phyloP scores from a whole-genome alignment of 2,329 filamentous ascomycete species.

The Ophiostoma sp. region DNA sequence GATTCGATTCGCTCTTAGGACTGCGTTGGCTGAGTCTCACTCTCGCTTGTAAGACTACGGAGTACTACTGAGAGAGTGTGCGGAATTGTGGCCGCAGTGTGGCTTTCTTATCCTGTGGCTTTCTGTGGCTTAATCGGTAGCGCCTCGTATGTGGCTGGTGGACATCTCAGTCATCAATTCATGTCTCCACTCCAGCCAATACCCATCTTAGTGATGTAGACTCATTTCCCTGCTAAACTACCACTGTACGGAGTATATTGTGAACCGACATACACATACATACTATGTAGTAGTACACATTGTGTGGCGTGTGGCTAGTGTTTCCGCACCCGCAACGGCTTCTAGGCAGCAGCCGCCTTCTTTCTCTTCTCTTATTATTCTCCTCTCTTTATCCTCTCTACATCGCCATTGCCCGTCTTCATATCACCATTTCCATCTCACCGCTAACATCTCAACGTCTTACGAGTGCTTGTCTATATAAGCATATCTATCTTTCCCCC shows the following conservation, averaged over 20 bases:
- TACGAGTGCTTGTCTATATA: neutral
- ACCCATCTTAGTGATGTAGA: too few relatives aligned
- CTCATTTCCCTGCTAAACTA: too few relatives aligned
- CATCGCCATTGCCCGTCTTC: neutral
- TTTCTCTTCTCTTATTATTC: neutral
- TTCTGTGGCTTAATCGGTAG: neutral
- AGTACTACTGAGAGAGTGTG: too few relatives aligned
- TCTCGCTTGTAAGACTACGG: too few relatives aligned
- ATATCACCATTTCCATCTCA: neutral
- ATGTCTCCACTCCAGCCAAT: neutral
- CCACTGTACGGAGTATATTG: too few relatives aligned
- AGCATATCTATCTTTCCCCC: neutral
- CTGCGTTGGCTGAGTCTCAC: too few relatives aligned
- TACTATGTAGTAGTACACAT: too few relatives aligned
- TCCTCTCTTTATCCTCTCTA: neutral
- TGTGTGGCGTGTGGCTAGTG: conserved; percentile 15
- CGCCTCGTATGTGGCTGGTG: neutral
- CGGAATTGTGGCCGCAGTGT: neutral
- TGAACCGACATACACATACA: too few relatives aligned
- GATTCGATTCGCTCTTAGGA: too few relatives aligned
- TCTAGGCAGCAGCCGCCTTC: conserved; percentile 13
- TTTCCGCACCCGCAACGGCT: neutral
- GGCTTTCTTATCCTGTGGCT: neutral
- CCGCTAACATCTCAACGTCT: neutral
- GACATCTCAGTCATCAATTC: neutral